Evolutionary conservation across 768 basidiomycete genomes (phyloP), one percentile per base, ranked within the genome.

Genomic region (Lactifluus volemus): DNA sequence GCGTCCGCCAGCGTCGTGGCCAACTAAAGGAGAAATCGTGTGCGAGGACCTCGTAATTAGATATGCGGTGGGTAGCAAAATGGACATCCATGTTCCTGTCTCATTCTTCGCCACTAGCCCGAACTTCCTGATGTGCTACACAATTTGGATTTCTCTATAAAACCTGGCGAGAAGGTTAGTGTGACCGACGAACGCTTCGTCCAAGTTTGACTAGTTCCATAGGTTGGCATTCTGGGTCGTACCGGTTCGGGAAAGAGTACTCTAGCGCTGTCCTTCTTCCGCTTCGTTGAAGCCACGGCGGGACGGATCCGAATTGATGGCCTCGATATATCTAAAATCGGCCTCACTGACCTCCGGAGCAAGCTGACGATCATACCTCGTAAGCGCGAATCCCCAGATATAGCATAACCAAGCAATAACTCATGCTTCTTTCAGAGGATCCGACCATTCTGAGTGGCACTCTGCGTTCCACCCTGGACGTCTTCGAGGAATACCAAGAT

Each of bases 121-220:
- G 89, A 93, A 25, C 78, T 96, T 14, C 93, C 93, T 2, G 77
- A 89, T 67, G 92, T 96, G 0, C 75, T 97, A 15, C 93, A 95
- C 69, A 74, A 81, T 42, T 71, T 97, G 25, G 88, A 77, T 64
- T 94, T 95, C 69, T 79, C 82, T 15, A 77, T 95, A 32, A 73
- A 74, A 4, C 83, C 89, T 0, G 84, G 86, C 6, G 88, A 92
- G 74, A 92, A 94, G 78, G 84, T 87, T 62, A 65, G 76, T 50
- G 58, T 52, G n/a, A 11, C 58, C 54, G 49, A n/a, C 25, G 38
- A 9, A 32, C 12, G 34, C 11, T 5, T 2, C 6, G 3, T 14
- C 47, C 49, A n/a, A 29, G 65, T 55, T 10, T 60, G 62, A 45
- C 61, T 12, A 10, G 50, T 42, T 42, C 17, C 30, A 21, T 65